Conservation (phyloP, 345 rosid species). For the Eucalyptus camaldulensis region DNA sequence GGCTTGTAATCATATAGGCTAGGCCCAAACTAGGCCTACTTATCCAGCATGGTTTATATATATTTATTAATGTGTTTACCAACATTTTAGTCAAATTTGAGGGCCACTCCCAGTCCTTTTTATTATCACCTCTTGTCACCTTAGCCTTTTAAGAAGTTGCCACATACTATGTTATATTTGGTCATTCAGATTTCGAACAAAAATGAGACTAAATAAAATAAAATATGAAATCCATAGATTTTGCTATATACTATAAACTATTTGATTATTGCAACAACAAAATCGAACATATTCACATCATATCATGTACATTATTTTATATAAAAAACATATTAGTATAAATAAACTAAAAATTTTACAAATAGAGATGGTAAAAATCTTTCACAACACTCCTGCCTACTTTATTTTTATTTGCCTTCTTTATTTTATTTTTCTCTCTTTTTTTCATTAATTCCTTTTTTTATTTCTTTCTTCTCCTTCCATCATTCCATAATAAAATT, state of each 20-base stretch:
- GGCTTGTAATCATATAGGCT: neutral
- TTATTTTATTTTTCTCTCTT: too few relatives aligned
- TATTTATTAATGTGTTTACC: neutral
- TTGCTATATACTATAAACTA: too few relatives aligned
- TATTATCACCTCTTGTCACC: neutral
- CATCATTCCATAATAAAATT: too few relatives aligned
- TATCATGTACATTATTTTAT: rapidly evolving
- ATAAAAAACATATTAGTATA: too few relatives aligned
- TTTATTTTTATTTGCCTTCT: too few relatives aligned
- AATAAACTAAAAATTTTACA: too few relatives aligned
- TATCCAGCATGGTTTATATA: neutral
- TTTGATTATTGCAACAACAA: rapidly evolving
- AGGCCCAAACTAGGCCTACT: neutral
- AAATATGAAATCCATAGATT: too few relatives aligned
- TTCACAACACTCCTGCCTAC: rapidly evolving
- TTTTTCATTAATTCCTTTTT: too few relatives aligned
- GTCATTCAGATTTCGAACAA: too few relatives aligned
- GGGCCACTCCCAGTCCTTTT: rapidly evolving
- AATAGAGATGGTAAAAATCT: too few relatives aligned
- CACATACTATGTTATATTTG: too few relatives aligned
- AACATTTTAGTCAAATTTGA: neutral
- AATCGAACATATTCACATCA: rapidly evolving
- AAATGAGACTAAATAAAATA: rapidly evolving
- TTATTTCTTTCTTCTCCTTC: too few relatives aligned
- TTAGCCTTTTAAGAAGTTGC: neutral